Conservation (phyloP, 176 grass and related monocot species). For the Tillandsia leiboldiana region DNA sequence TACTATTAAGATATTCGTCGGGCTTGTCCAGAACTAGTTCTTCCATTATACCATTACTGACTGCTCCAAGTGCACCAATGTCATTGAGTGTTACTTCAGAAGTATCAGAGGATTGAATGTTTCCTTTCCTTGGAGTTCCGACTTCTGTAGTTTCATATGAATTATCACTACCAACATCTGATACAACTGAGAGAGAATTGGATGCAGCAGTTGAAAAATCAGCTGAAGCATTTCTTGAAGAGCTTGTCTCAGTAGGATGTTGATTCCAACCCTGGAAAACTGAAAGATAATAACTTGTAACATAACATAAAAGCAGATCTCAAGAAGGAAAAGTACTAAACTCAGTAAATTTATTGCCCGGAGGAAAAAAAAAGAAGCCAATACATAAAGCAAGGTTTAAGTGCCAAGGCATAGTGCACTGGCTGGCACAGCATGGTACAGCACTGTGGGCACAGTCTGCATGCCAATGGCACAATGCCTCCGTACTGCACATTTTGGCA, state of each 20-base stretch:
- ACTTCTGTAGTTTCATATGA: conserved; percentile 27
- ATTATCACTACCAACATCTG: conserved; percentile 29
- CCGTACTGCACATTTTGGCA: too few species aligned
- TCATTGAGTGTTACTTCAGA: conserved; percentile 23
- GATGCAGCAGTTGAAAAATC: conserved; percentile 25
- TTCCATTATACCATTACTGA: conserved; percentile 47
- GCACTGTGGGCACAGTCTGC: too few species aligned
- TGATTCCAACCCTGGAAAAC: conserved; percentile 66
- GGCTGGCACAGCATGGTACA: too few species aligned
- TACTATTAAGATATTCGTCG: conserved; percentile 21
- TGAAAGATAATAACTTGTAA: conserved; percentile 16
- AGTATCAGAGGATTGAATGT: conserved; percentile 18
- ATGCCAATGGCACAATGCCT: too few species aligned
- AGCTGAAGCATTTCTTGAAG: conserved; percentile 32
- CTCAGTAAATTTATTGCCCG: not conserved
- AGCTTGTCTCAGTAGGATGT: conserved; percentile 38
- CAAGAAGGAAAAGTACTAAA: not conserved
- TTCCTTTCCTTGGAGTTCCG: conserved; percentile 14
- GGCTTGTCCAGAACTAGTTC: conserved; percentile 36
- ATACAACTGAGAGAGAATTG: conserved; percentile 18
- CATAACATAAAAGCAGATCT: not conserved
- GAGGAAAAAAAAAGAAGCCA: not conserved
- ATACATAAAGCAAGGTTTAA: not conserved
- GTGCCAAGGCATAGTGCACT: too few species aligned
- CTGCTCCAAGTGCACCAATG: conserved; percentile 29